Percentiles rank a stretch among this genome's conserved stretches.
phyloP scores from a whole-genome alignment of 495 filamentous ascomycete species.

The Corynascus novoguineensis region DNA sequence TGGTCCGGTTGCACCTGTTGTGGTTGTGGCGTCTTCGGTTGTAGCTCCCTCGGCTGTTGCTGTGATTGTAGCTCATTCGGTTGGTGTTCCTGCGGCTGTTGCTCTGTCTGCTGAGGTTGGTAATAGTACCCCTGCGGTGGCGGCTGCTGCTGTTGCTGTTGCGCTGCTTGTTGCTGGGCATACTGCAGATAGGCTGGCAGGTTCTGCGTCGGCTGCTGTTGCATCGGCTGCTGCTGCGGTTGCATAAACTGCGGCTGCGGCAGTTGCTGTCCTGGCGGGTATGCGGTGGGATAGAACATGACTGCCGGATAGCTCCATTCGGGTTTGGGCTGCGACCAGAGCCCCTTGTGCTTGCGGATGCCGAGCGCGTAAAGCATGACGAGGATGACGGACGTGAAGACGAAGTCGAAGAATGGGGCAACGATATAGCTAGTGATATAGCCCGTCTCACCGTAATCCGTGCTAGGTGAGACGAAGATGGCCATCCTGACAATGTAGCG shows the following conservation, averaged over 20 bases:
- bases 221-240: not conserved
- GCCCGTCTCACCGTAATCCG: not conserved
- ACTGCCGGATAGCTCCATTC: not conserved
- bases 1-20: not conserved
- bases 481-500: conserved; percentile 11
- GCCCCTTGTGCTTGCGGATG: conserved; percentile 14
- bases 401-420: conserved; percentile 14
- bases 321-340: conserved; percentile 16
- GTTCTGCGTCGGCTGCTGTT: not conserved
- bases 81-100: not conserved
- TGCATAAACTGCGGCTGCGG: not conserved
- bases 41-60: not conserved
- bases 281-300: not conserved
- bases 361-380: conserved; percentile 16
- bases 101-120: not conserved
- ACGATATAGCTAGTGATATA: not conserved
- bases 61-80: too few relatives aligned
- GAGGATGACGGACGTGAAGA: conserved; percentile 18
- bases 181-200: conserved; percentile 8
- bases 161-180: conserved; percentile 4
- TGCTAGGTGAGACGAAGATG: not conserved
- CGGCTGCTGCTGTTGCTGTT: conserved; percentile 2
- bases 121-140: not conserved
- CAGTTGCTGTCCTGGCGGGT: not conserved
- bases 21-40: not conserved